Conservation (phyloP, 2,329 filamentous ascomycete species). For the Chlorencoelia australis region DNA sequence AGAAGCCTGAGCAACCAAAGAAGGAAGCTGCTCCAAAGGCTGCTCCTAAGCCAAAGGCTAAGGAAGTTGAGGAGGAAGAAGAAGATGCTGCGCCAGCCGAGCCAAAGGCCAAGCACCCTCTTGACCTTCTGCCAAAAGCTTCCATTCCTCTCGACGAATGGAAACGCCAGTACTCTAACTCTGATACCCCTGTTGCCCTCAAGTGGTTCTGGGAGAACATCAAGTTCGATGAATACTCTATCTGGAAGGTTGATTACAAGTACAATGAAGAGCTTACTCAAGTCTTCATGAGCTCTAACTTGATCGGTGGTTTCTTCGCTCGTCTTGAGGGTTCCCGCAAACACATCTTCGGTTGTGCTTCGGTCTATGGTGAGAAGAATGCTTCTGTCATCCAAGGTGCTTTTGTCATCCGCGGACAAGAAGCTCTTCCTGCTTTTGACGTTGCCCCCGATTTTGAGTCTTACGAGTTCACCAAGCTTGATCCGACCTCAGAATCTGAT, state of each 20-base stretch:
- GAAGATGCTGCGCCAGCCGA: slow-evolving; percentile 47
- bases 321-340: slow-evolving; percentile 97
- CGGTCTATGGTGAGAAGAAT: slow-evolving; percentile 83
- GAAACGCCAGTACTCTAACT: slow-evolving; percentile 99
- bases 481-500: slow-evolving; percentile 77
- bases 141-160: slow-evolving; percentile 85
- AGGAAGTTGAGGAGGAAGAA: slow-evolving; percentile 52
- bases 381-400: slow-evolving; percentile 86
- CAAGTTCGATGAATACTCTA: slow-evolving; percentile 88
- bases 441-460: slow-evolving; percentile 96
- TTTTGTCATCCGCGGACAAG: slow-evolving; percentile 89
- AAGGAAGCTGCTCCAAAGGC: slow-evolving; percentile 51
- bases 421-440: slow-evolving; percentile 78
- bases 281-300: slow-evolving; percentile 98
- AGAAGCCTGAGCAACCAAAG: slow-evolving; percentile 60
- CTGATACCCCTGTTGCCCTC: slow-evolving; percentile 73
- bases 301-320: slow-evolving; percentile 95
- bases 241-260: slow-evolving; percentile 95
- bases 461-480: slow-evolving; percentile 94
- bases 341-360: slow-evolving; percentile 86
- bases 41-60: slow-evolving; percentile 35
- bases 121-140: slow-evolving; percentile 72
- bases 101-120: slow-evolving; percentile 94
- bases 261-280: slow-evolving; percentile 97
- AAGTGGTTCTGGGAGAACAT: slow-evolving; percentile 98